Base-by-base conservation (phyloP, 2,329 filamentous ascomycete genomes). In the Cladosporium halotolerans region DNA sequence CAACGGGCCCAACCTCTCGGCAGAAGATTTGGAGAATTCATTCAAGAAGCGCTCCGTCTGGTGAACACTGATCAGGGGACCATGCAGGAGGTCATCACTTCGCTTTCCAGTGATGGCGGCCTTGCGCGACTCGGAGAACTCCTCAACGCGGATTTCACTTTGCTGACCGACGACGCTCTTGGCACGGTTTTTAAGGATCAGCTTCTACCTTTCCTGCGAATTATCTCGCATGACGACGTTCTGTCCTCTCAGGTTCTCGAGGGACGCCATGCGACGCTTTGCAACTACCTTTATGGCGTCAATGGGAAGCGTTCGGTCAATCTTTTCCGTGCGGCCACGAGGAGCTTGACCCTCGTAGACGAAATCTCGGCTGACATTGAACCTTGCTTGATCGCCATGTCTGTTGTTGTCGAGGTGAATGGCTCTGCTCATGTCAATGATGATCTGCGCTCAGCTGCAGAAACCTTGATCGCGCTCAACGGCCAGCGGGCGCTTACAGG, bases 271-370 rank as follows among this genome's bases (percentile, higher is more conserved):
- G 70, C 67, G 14, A 74, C 68, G 3, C 70, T 78, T 19, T 75
- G 71, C 62, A 75, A 69, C 32, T 69, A 70, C 57, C 59, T 78
- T 9, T 77, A 69, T 52, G 73, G 74, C 2, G 48, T 63, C n/a
- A 63, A 63, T 39, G 74, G 74, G 31, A 61, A 56, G 8, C 68
- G 70, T 56, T 70, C 65, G 13, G 61, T 68, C 10, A 52, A 52
- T 1, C 58, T 76, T 19, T 72, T 75, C 46, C 52, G 47, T 4
- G 70, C 59, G 40, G 60, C 62, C 32, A n/a, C 58, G 53, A 45
- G 39, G 41, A 13, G 14, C 55, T 32, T 52, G 33, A 52, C 19
- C 4, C 39, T 11, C 41, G 18, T 18, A 1, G 11, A 54, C 9
- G 5, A 45, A 10, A 32, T 61, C 57, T 41, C 59, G 66, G 34